Conservation (phyloP, 441 rosid species). For the Pelargonium citronellum region DNA sequence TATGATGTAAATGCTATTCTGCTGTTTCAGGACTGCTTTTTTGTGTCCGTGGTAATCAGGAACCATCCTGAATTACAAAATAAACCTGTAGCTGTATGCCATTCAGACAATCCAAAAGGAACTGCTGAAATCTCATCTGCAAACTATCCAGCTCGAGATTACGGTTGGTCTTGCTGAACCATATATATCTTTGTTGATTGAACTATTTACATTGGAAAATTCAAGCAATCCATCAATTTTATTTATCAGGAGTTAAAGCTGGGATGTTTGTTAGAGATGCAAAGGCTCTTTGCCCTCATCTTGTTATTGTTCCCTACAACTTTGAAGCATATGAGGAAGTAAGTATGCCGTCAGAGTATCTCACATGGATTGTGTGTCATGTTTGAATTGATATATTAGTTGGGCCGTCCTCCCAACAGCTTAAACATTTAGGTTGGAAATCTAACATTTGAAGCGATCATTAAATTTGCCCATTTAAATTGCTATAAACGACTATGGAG, state of each 20-base stretch:
- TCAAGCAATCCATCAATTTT: slow-evolving; percentile 14
- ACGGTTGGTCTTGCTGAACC: slow-evolving; percentile 49
- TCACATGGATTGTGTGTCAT: slow-evolving; percentile 13
- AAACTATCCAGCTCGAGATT: slow-evolving; percentile 83
- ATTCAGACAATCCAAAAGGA: slow-evolving; percentile 87
- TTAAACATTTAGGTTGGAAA: neutral
- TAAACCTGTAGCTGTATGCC: slow-evolving; percentile 85
- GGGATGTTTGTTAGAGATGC: slow-evolving; percentile 96
- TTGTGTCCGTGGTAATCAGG: slow-evolving; percentile 82
- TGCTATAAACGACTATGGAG: neutral
- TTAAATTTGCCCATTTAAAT: slow-evolving; percentile 2
- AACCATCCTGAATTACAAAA: slow-evolving; percentile 58
- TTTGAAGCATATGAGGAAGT: slow-evolving; percentile 91
- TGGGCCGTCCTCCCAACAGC: slow-evolving; percentile 2
- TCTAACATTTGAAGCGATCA: neutral
- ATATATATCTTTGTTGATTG: slow-evolving; percentile 19
- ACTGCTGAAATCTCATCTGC: slow-evolving; percentile 98
- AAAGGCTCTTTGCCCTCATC: slow-evolving; percentile 77
- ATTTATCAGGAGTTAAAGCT: slow-evolving; percentile 62
- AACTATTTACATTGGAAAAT: neutral
- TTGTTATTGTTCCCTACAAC: slow-evolving; percentile 77
- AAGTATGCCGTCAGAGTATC: slow-evolving; percentile 16
- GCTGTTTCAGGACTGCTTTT: slow-evolving; percentile 81
- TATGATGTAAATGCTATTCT: slow-evolving; percentile 21
- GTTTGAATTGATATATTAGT: slow-evolving; percentile 2